Evolutionary conservation across 1,139 yeast species (phyloP), one percentile per base, ranked within the genome.

Genomic region (Geotrichum reessii): DNA sequence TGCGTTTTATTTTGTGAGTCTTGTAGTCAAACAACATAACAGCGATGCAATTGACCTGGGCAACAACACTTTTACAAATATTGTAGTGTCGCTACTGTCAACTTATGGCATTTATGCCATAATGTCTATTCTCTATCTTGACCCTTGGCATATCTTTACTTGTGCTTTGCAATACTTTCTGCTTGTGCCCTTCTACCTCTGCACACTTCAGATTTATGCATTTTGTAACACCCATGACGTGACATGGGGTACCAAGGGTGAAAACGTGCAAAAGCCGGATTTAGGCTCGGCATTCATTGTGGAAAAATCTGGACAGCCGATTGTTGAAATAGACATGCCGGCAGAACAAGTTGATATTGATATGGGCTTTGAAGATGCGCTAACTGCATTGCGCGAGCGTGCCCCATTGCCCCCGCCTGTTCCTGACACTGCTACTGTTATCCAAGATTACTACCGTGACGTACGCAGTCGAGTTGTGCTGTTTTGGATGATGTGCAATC

Each of bases 221-320:
- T 89, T 90, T 72, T 91, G 98, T 75, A 91, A 91, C 70, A 90
- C 96, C 4, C 97, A 91, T 74, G 97, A 91, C 77, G 96, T 91
- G 56, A 87, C 96, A 0, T 92, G 97, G 97, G 97, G 97, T 73
- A 92, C 97, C 0, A 91, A 91, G 71, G 97, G 97, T 64, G 96
- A 92, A 63, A 87, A 86, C 64, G 83, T 84, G 63, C 87, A 85
- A 53, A 79, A 84, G 17, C 84, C 83, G 66, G 84, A 81, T 58
- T 74, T 85, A 58, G 87, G 90, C 51, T 79, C 82, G 28, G 91
- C 89, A 14, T 84, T 80, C 28, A 81, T 80, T 57, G 80, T 77
- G 64, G 80, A 79, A 47, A 80, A 79, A 50, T 76, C 78, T 28
- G 86, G 85, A 53, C 76, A 76, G 62, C 74, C 81, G 62, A 76